phyloP scores from a whole-genome alignment of 345 rosid species.

The Limnanthes douglasii region DNA sequence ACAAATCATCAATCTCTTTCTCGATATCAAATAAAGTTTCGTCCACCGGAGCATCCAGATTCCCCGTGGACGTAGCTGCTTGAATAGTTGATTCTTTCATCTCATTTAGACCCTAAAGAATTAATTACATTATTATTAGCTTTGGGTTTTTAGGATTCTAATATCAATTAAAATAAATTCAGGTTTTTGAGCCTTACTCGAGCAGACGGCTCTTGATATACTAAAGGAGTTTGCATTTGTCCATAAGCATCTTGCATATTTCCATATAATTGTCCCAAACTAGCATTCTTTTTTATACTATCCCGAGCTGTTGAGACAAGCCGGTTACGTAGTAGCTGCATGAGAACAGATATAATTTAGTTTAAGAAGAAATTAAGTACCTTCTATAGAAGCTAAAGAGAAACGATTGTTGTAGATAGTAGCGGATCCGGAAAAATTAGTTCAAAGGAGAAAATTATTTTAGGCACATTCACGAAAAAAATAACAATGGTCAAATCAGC shows the following conservation, averaged over 20 bases:
- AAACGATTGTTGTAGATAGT: no score
- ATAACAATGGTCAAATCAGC: no score
- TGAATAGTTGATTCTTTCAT: slow-evolving; percentile 67
- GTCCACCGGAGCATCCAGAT: slow-evolving; percentile 53
- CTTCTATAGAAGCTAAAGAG: no score
- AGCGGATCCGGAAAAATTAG: no score
- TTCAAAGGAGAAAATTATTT: no score
- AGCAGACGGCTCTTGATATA: slow-evolving; percentile 32
- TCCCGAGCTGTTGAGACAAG: slow-evolving; percentile 42
- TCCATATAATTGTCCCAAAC: slow-evolving; percentile 55
- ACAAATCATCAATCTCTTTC: slow-evolving; percentile 68
- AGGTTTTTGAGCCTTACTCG: slow-evolving; percentile 8
- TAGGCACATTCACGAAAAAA: no score
- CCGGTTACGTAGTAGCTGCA: slow-evolving; percentile 58
- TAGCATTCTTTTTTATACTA: slow-evolving; percentile 42
- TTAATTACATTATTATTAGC: background rate
- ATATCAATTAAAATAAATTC: no score
- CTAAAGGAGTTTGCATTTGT: slow-evolving; percentile 70
- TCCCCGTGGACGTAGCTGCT: slow-evolving; percentile 44
- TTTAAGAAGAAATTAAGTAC: no score
- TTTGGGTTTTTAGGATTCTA: no score
- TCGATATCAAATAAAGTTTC: slow-evolving; percentile 57
- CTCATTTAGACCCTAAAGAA: slow-evolving; percentile 44
- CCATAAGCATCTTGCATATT: slow-evolving; percentile 61
- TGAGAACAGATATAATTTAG: background rate